Evolutionary conservation across 2,329 filamentous ascomycete genomes (phyloP).

Genomic region (Helicocarpus griseus): DNA sequence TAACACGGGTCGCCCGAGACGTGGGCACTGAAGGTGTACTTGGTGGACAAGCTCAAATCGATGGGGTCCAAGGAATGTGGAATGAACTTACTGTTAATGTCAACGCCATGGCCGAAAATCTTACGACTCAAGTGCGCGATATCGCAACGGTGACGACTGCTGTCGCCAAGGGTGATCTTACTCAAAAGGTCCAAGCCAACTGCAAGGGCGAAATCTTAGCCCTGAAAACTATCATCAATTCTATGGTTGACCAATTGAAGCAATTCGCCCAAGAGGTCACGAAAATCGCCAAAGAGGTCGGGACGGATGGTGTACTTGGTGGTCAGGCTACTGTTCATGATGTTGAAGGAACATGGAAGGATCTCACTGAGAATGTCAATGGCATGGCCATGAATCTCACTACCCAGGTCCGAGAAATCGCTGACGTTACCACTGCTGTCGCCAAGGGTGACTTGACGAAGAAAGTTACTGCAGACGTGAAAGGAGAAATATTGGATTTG

Average conservation of each 20-base stretch:
- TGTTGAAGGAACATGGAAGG: constrained; percentile 94
- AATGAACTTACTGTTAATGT: constrained; percentile 79
- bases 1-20: constrained; percentile 72
- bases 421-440: constrained; percentile 90
- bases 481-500: constrained; percentile 87
- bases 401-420: constrained; percentile 95
- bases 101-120: constrained; percentile 79
- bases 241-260: constrained; percentile 95
- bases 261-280: constrained; percentile 97
- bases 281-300: constrained; percentile 90
- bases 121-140: constrained; percentile 84
- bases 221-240: constrained; percentile 97
- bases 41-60: constrained; percentile 72
- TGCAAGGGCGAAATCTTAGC: constrained; percentile 86
- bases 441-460: constrained; percentile 88
- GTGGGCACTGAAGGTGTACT: constrained; percentile 77
- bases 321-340: constrained; percentile 94
- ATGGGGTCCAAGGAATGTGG: constrained; percentile 81
- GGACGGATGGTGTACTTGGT: constrained; percentile 86
- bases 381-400: constrained; percentile 98
- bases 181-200: constrained; percentile 90
- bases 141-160: constrained; percentile 72
- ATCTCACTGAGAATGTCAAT: constrained; percentile 92
- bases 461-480: constrained; percentile 89
- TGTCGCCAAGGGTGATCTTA: constrained; percentile 75